Evolutionary conservation across 106 monocot species (phyloP).

Genomic region (Dioscorea zingiberensis): DNA sequence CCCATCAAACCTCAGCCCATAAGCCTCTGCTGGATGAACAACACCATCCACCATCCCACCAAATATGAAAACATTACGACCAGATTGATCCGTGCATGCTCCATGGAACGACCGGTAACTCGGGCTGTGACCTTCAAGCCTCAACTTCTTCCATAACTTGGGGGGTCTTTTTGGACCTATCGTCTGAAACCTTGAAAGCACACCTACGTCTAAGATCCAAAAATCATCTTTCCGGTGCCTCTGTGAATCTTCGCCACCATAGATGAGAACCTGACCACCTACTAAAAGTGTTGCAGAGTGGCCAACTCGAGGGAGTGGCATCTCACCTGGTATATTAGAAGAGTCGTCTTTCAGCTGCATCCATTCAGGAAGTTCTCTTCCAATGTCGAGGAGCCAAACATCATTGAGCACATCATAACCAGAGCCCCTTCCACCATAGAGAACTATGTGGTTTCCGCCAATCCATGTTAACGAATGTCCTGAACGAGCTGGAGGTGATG

Average conservation of each 20-base stretch:
- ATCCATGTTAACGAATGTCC: constrained; percentile 85
- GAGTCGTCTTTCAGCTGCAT: constrained; percentile 46
- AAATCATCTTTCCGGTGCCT: constrained; percentile 80
- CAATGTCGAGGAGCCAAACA: constrained; percentile 70
- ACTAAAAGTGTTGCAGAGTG: constrained; percentile 64
- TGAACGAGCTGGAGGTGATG: constrained; percentile 66
- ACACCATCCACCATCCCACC: constrained; percentile 89
- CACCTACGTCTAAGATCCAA: constrained; percentile 58
- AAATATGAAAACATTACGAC: constrained; percentile 49
- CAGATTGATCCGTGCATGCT: constrained; percentile 56
- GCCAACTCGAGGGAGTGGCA: constrained; percentile 64
- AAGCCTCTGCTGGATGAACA: constrained; percentile 51
- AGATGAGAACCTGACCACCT: constrained; percentile 69
- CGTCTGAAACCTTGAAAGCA: constrained; percentile 8
- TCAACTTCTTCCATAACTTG: constrained; percentile 66
- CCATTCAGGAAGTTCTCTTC: constrained; percentile 47
- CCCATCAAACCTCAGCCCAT: constrained; percentile 74
- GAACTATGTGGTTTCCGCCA: constrained; percentile 45
- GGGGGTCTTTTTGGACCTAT: constrained; percentile 12
- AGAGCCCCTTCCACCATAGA: constrained; percentile 72
- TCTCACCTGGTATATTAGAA: constrained; percentile 12
- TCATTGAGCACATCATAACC: constrained; percentile 82
- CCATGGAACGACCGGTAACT: constrained; percentile 73
- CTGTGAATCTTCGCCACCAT: constrained; percentile 85
- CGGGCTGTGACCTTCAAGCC: constrained; percentile 42